Percentiles rank a stretch among this genome's conserved stretches.
Evolutionary conservation across 2,329 filamentous ascomycete species (phyloP).

Genomic region (Blastomyces emzantsi): DNA sequence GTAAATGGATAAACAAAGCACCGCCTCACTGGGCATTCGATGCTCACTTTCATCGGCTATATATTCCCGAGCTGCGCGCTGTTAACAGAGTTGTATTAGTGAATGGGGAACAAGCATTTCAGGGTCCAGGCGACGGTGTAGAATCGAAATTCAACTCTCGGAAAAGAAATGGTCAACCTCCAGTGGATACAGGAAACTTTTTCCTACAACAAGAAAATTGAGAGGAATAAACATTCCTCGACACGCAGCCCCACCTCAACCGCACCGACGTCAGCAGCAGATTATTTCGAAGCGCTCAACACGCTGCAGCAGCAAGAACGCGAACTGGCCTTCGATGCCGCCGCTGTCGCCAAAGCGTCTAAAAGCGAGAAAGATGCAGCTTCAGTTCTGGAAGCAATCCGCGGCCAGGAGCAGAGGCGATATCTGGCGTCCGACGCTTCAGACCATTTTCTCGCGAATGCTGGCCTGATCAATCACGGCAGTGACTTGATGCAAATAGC

Average conservation of each 20-base stretch:
- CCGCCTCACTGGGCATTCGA: slow-evolving; percentile 5
- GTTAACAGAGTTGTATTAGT: neutral
- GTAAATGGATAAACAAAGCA: slow-evolving; percentile 6
- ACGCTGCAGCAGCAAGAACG: neutral
- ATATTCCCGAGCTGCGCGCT: neutral
- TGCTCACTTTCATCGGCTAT: neutral
- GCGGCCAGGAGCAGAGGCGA: neutral
- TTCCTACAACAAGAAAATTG: neutral
- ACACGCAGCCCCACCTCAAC: neutral
- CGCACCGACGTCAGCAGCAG: neutral
- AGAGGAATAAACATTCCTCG: neutral
- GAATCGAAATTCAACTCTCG: neutral
- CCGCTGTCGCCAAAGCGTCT: neutral
- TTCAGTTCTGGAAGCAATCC: neutral
- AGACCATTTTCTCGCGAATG: slow-evolving; percentile 8
- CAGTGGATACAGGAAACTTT: slow-evolving; percentile 5
- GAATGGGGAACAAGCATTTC: neutral
- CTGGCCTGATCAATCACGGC: slow-evolving; percentile 4
- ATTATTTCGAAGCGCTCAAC: slow-evolving; percentile 2
- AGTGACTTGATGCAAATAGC: slow-evolving; percentile 7
- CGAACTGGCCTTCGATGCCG: slow-evolving; percentile 6
- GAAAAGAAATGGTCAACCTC: slow-evolving; percentile 4
- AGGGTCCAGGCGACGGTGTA: neutral
- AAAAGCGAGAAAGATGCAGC: slow-evolving; percentile 5
- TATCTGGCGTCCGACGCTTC: neutral